A percentile compares a stretch with the other conserved stretches of the same genome.
Conservation (phyloP, 805 yeast species). For the Lachancea mirantina region DNA sequence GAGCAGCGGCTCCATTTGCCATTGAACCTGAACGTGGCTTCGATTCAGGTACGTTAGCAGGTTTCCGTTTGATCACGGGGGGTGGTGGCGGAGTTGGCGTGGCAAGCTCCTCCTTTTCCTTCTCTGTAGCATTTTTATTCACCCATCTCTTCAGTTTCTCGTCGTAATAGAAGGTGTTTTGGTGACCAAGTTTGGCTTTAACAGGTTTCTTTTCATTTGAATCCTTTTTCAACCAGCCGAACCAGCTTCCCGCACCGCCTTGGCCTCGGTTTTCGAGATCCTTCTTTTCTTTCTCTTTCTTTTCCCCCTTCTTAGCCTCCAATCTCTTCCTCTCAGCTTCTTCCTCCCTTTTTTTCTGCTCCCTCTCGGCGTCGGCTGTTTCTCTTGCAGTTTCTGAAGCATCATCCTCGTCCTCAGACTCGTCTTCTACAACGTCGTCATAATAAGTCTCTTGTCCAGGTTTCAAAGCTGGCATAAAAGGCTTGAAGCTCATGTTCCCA, state of each 20-base stretch:
- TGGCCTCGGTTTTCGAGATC: constrained; percentile 13
- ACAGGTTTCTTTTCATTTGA: constrained; percentile 67
- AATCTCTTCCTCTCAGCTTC: constrained; percentile 16
- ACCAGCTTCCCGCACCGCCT: constrained; percentile 35
- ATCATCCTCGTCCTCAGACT: constrained; percentile 35
- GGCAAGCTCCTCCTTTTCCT: constrained; percentile 48
- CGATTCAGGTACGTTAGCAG: constrained; percentile 25
- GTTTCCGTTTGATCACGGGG: constrained; percentile 35
- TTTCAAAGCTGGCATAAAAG: constrained; percentile 14
- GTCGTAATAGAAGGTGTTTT: constrained; percentile 68
- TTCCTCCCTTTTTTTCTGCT: constrained; percentile 19
- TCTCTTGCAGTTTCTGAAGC: constrained; percentile 14
- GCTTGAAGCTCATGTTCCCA: constrained; percentile 14
- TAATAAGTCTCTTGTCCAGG: constrained; percentile 37
- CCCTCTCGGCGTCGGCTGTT: constrained; percentile 12
- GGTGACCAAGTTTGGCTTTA: constrained; percentile 81
- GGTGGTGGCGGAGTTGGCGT: constrained; percentile 75
- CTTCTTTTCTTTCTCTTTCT: constrained; percentile 17
- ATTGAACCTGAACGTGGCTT: constrained; percentile 36
- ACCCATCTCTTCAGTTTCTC: constrained; percentile 85
- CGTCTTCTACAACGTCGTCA: constrained; percentile 40
- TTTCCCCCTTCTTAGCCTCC: constrained; percentile 19
- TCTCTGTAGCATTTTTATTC: constrained; percentile 57
- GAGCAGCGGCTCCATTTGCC: constrained; percentile 24
- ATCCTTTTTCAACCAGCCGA: constrained; percentile 56